Evolutionary conservation across 441 rosid genomes (phyloP), one percentile per base, ranked within the genome.

Genomic region (Hura crepitans): DNA sequence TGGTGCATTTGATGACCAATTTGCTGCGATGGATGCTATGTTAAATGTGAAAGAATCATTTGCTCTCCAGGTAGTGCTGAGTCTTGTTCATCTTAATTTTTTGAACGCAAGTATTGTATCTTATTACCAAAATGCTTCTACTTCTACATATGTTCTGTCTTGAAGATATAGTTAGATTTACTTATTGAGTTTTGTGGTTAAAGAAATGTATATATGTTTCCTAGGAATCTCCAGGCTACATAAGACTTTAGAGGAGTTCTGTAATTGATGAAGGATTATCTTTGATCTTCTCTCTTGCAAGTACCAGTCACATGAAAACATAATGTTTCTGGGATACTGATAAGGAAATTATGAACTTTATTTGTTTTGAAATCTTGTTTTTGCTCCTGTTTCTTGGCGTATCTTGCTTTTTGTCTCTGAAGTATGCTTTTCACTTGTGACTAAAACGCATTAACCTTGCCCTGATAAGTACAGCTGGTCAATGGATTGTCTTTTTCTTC

Each of bases 21-120:
- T 84, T 78, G 86, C 91, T 78, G 96, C 89, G 1, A 92, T 95
- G 97, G 94, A 89, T 82, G 84, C 87, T 56, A 86, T 90, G 56
- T 76, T 95, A 72, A 85, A 78, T 42, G 84, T 84, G 77, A 94
- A 95, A 81, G 99, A 92, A 74, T 71, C 81, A 30, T 90, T 86
- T 81, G 90, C 96, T 31, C 74, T 66, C 72, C 84, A 83, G 97
- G 97, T 92, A 79, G 57, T 62, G 65, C 30, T 54, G 13, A 67
- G 54, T 74, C 51, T 51, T 72, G 27, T 42, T 61, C 35, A 42
- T 67, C 39, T 25, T 60, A 49, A 33, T 49, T 58, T 66, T 59
- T 28, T 69, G 49, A 39, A 65, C 68, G 68, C 35, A 17, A 49
- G 30, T 23, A 37, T 23, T 28, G 39, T 47, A 59, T 2, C 49